phyloP scores from a whole-genome alignment of 23 red algal species.

The Gracilaria gracilis region DNA sequence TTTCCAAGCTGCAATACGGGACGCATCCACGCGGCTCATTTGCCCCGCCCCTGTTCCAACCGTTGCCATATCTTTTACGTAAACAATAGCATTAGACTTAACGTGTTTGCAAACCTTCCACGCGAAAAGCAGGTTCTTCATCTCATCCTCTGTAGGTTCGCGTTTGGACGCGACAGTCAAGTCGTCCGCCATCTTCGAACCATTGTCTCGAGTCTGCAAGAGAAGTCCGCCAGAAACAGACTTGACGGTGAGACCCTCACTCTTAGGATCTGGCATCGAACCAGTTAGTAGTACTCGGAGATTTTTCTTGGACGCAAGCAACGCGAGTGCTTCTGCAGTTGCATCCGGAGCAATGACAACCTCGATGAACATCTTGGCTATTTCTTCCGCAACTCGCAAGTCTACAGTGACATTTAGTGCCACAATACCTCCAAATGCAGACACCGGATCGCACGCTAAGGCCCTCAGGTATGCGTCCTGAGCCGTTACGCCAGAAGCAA shows the following conservation, averaged over 20 bases:
- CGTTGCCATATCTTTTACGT: conserved; percentile 79
- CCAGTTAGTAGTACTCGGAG: conserved; percentile 93
- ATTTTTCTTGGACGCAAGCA: conserved; percentile 87
- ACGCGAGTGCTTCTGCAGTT: conserved; percentile 78
- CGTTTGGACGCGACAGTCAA: conserved; percentile 93
- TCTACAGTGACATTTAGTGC: conserved; percentile 91
- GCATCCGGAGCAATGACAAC: conserved; percentile 97
- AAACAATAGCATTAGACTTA: conserved; percentile 99
- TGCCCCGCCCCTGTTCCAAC: conserved; percentile 97
- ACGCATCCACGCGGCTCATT: conserved; percentile 99
- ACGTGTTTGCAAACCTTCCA: conserved; percentile 98
- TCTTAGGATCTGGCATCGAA: conserved; percentile 70
- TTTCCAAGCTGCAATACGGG: conserved; percentile 96
- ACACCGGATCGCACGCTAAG: conserved; percentile 91
- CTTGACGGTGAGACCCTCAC: conserved; percentile 51
- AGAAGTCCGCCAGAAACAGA: conserved; percentile 95
- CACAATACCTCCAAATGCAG: conserved; percentile 96
- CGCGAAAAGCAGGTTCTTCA: conserved; percentile 95
- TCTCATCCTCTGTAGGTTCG: conserved; percentile 81
- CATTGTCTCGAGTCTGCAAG: conserved; percentile 85
- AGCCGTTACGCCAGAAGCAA: conserved; percentile 81
- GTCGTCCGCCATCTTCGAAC: conserved; percentile 57
- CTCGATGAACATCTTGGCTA: conserved; percentile 90
- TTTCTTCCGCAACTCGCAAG: conserved; percentile 88
- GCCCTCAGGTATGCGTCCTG: conserved; percentile 93